Evolutionary conservation across 1,284 basidiomycete species (phyloP), one percentile per base, ranked within the genome.

Genomic region (Mycena citricolor): DNA sequence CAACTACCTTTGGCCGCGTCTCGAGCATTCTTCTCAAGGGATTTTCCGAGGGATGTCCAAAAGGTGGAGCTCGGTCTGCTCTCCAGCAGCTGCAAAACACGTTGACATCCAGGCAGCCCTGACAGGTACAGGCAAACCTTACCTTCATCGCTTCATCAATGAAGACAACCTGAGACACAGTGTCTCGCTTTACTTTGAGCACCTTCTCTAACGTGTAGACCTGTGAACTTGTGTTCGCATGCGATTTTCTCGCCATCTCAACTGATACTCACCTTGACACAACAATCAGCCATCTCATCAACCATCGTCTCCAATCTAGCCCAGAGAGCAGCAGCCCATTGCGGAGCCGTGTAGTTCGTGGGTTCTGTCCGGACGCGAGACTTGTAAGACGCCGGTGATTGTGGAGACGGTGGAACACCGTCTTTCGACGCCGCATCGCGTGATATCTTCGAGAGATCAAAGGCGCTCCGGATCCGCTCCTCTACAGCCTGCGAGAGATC

Each of bases 171-270:
- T 92, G 87, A 0, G 87, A 83, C 14, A 78, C 68, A 0, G 83
- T 73, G 61, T 95, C 92, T 59, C 81, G 87, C 69, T 97, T 97
- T 56, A 94, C 65, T 57, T 81, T 83, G 22, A 98, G 71, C 4
- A 98, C 94, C 60, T 92, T 97, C 63, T 98, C 94, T 5, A 99
- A 77, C 0, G 88, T 89, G 63, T 97, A 97, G 4, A 97, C 90
- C 86, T 93, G 50, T 22, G 28, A n/a, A 20, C 17, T 29, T 22
- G 20, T 24, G 20, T 7, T 19, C 43, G 16, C 35, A 19, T 39
- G 32, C 17, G 89, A 93, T 66, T 97, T 94, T 39, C 86, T 76
- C 4, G 77, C n/a, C n/a, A n/a, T n/a, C n/a, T n/a, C 34, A 29
- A 42, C 20, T 36, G 8, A 47, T 12, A 54, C 65, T 49, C 52